Base-by-base conservation (phyloP, 129 eudicot species). In the Apium graveolens region DNA sequence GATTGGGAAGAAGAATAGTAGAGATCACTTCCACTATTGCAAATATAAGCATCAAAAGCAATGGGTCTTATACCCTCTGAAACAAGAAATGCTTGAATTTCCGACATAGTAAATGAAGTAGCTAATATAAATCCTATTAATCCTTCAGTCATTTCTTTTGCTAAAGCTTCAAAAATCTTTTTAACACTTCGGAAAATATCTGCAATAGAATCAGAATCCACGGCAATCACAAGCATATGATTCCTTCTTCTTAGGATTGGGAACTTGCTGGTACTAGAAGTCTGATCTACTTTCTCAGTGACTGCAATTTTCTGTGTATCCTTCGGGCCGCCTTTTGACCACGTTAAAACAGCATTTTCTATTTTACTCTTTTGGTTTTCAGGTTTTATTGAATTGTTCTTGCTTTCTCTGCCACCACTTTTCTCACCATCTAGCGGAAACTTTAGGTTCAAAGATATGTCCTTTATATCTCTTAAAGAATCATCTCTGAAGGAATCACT, bases 11-110 rank as follows among this genome's bases (percentile, higher is more conserved):
- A 92, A 13, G 97, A 87, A 65, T 96, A 96, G 73, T 90, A 92
- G 42, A 96, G 88, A 85, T 96, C 97, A 18, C 93, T 90, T 18
- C 99, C 99, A 81, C 99, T 96, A 46, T 90, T 96, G 90, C 99
- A 96, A 41, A 96, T 89, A 57, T 86, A 96, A 70, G 97, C 99
- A 80, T 96, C 99, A 83, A 96, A 96, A 74, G 86, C 97, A 20
- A 85, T 86, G 41, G 92, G 86, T 78, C 74, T 92, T 78, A 90
- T 37, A 27, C 93, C 90, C 80, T 84, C 89, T n/a, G 95, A 87
- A 31, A 82, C 79, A 85, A 96, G 70, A 79, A 88, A 87, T 2
- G 93, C 82, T 76, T 83, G 90, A 76, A 90, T 80, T 85, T 96
- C 97, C 14, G 86, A 76, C 89, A 96, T 84, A 79, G 88, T 90